Evolutionary conservation across 345 rosid species (phyloP), one percentile per base, ranked within the genome.

Genomic region (Citrus sinensis): DNA sequence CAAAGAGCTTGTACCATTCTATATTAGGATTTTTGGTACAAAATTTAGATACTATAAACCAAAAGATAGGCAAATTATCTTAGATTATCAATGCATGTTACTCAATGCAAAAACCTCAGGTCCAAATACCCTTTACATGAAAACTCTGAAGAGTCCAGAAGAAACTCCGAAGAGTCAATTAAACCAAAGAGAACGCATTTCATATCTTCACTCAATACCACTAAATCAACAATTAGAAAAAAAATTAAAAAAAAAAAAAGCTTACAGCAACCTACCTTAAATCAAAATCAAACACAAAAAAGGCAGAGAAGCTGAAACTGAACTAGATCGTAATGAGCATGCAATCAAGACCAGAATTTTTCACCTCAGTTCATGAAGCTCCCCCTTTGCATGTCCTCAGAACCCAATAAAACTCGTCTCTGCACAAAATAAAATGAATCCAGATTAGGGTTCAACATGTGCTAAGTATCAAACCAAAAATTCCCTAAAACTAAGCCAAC

Each of bases 291-390:
- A 39, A 42, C 4, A 71, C 58, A 67, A 32, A 4, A 74, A 22
- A 20, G 72, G 25, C 58, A 34, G 32, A 75, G 16, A 63, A 76
- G 64, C 49, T 63, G 49, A 79, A 49, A 75, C 25, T 25, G 70
- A 56, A 71, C 73, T 62, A 39, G 80, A 79, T 79, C 83, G 77
- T 51, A 55, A 65, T 56, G 42, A 80, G 54, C 73, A 75, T 62
- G 63, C 78, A 79, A 71, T 83, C 61, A 73, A 76, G 62, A 69
- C 58, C 63, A 67, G 70, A 80, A 7, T 35, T 59, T 76, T 83
- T 79, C 69, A 83, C 88, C 88, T 86, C 59, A 82, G 81, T 37
- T 51, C 30, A 73, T 27, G 19, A 82, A 76, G 65, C 11, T 30
- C 74, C 64, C 72, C 63, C 77, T 82, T 67, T 63, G 80, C 81